phyloP scores from a whole-genome alignment of 768 basidiomycete species.

The Leccinum subtestaceum region DNA sequence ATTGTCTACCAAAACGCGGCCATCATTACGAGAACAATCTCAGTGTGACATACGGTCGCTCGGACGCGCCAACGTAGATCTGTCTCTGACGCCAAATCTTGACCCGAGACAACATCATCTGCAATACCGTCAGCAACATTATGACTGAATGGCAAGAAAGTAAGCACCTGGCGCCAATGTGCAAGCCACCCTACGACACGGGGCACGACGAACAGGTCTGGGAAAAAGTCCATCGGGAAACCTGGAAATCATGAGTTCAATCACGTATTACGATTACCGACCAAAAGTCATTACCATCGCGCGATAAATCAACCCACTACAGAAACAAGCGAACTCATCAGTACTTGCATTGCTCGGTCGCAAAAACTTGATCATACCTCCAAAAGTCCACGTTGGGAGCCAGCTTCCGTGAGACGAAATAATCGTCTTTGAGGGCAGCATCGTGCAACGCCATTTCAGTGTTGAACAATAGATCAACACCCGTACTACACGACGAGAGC shows the following conservation, averaged over 20 bases:
- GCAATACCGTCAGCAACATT: slow-evolving; percentile 9
- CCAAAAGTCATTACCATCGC: slow-evolving; percentile 67
- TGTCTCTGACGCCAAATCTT: slow-evolving; percentile 93
- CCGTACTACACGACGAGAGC: slow-evolving; percentile 52
- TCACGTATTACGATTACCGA: not conserved
- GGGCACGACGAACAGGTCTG: slow-evolving; percentile 88
- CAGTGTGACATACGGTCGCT: slow-evolving; percentile 46
- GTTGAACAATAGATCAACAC: slow-evolving; percentile 78
- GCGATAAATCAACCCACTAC: slow-evolving; percentile 83
- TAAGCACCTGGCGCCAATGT: slow-evolving; percentile 79
- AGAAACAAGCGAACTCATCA: slow-evolving; percentile 1
- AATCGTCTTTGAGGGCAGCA: slow-evolving; percentile 87
- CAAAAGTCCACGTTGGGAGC: slow-evolving; percentile 93
- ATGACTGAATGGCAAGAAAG: not conserved
- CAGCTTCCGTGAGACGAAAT: slow-evolving; percentile 76
- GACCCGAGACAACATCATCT: slow-evolving; percentile 93
- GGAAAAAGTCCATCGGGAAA: slow-evolving; percentile 93
- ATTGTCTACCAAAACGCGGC: slow-evolving; percentile 43
- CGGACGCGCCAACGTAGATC: slow-evolving; percentile 77
- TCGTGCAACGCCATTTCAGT: slow-evolving; percentile 89
- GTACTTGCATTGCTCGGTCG: not conserved
- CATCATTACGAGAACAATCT: not conserved
- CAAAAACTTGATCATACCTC: slow-evolving; percentile 35
- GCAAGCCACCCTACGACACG: slow-evolving; percentile 92
- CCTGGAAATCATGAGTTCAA: slow-evolving; percentile 40